Base-by-base conservation (phyloP, 768 basidiomycete genomes). In the Phaffia tasmanica region DNA sequence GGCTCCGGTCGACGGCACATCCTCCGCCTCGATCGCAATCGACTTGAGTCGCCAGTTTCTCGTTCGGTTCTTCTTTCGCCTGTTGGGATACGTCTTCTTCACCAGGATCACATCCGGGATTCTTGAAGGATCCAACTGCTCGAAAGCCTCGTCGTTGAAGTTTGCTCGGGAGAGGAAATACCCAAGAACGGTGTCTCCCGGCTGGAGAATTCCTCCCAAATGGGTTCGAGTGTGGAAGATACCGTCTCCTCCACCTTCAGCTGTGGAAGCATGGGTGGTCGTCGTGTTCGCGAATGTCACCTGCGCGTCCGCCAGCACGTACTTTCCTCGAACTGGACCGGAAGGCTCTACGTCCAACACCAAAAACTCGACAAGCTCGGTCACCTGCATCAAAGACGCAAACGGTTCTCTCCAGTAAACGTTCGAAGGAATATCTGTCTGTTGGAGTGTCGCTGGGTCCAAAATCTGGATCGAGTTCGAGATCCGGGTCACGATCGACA, bases 211-310 rank as follows among this genome's bases (percentile, higher is more conserved):
- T 19, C 83, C 87, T 62, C 95, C 95, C 53, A 99, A 85, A 73
- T 99, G 95, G 21, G 95, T 98, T 47, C 94, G 87, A 18, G 94
- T 95, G 77, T 97, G 92, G 79, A 83, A 90, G 69, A 94, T 95
- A 71, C 86, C 86, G 72, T 85, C 88, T 57, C 81, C 78, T 15
- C 78, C 74, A 5, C 84, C 83, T 72, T 75, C 76, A 4, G 79
- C 76, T 48, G 81, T 81, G 48, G 82, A 81, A 25, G 75, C 76
- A n/a, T 75, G 74, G 18, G 73, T 57, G 50, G 50, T 42, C 68
- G 70, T 49, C 62, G 87, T 87, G 23, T 86, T 85, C 0, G 85
- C 82, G 15, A 91, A 81, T 1, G 90, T 89, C 42, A 99, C 89
- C 75, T 98, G 93, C 0, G 88, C 91, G 70, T 88, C 86, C 6